A percentile compares a stretch with the other conserved stretches of the same genome.
phyloP scores from a whole-genome alignment of 176 grass and related monocot genomes.

The Oryza meyeriana region DNA sequence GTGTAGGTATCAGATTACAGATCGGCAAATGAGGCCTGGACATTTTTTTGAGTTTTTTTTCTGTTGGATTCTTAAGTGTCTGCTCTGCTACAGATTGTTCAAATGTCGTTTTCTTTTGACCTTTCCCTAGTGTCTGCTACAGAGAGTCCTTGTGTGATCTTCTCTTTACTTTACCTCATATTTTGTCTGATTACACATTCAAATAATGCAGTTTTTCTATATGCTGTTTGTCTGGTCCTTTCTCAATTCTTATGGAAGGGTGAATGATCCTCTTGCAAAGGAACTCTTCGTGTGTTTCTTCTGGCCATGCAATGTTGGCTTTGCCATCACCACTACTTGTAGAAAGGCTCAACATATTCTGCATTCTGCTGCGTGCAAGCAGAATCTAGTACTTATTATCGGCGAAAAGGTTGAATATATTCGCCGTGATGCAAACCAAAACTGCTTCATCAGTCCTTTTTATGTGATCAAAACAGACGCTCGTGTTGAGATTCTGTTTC shows the following conservation, averaged over 20 bases:
- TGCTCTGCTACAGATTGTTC: not conserved
- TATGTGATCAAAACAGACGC: not conserved
- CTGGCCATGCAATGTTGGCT: conserved; percentile 33
- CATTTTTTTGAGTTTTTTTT: not conserved
- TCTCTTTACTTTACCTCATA: not conserved
- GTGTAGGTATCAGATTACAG: no score
- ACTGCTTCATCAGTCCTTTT: not conserved
- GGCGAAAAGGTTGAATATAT: not conserved
- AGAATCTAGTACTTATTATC: not conserved
- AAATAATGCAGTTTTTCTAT: not conserved
- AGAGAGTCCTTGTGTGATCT: not conserved
- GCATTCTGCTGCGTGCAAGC: not conserved
- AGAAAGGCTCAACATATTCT: not conserved
- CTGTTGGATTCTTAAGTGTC: not conserved
- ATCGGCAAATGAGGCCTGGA: not conserved
- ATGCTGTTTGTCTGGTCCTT: conserved; percentile 17
- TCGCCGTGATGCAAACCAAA: not conserved
- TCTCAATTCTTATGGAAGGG: not conserved
- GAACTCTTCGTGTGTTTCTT: not conserved
- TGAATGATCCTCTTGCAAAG: not conserved
- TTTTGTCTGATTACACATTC: not conserved
- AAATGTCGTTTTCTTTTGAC: not conserved
- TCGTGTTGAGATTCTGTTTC: not conserved
- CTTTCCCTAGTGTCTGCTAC: not conserved
- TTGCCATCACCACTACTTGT: not conserved